Evolutionary conservation across 495 filamentous ascomycete genomes (phyloP).

Genomic region (Penicillium egyptiacum): DNA sequence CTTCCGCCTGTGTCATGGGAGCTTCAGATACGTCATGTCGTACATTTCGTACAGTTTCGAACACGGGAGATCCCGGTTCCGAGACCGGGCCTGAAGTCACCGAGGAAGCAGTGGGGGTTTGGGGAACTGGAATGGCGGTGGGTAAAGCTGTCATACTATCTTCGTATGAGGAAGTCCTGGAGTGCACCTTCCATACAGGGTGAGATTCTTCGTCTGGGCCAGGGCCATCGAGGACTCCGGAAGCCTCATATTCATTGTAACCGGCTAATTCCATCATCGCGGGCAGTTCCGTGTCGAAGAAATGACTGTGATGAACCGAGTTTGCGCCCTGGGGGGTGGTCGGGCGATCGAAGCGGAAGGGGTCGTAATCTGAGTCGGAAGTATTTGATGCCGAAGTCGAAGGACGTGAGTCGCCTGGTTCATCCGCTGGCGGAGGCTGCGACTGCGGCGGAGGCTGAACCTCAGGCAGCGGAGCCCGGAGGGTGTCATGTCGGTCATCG

Average conservation of each 20-base stretch:
- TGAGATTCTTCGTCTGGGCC: slow-evolving; percentile 41
- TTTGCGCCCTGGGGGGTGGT: slow-evolving; percentile 25
- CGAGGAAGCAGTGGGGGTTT: slow-evolving; percentile 10
- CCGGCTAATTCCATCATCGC: slow-evolving; percentile 22
- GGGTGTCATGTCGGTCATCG: slow-evolving; percentile 36
- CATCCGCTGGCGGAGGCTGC: slow-evolving; percentile 20
- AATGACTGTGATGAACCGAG: slow-evolving; percentile 17
- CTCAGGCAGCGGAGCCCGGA: slow-evolving; percentile 33
- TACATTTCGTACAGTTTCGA: slow-evolving; percentile 30
- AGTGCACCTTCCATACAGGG: slow-evolving; percentile 23
- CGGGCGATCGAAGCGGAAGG: slow-evolving; percentile 47
- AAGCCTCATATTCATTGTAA: slow-evolving; percentile 26
- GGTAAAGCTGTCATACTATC: slow-evolving; percentile 15
- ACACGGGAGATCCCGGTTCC: slow-evolving; percentile 33
- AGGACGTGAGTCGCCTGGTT: slow-evolving; percentile 36
- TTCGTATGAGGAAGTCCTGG: slow-evolving; percentile 3
- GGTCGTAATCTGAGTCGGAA: slow-evolving; percentile 47
- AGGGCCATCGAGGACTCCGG: slow-evolving; percentile 38
- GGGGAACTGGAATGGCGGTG: slow-evolving; percentile 18
- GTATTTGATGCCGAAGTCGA: slow-evolving; percentile 42
- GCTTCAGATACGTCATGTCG: slow-evolving; percentile 15
- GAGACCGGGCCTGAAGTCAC: slow-evolving; percentile 15
- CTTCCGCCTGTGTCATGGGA: slow-evolving; percentile 5
- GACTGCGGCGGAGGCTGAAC: slow-evolving; percentile 10
- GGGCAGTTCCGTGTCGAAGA: slow-evolving; percentile 28